A percentile compares a stretch with the other conserved stretches of the same genome.
Conservation (phyloP, 495 filamentous ascomycete genomes). For the Xylaria bambusicola region DNA sequence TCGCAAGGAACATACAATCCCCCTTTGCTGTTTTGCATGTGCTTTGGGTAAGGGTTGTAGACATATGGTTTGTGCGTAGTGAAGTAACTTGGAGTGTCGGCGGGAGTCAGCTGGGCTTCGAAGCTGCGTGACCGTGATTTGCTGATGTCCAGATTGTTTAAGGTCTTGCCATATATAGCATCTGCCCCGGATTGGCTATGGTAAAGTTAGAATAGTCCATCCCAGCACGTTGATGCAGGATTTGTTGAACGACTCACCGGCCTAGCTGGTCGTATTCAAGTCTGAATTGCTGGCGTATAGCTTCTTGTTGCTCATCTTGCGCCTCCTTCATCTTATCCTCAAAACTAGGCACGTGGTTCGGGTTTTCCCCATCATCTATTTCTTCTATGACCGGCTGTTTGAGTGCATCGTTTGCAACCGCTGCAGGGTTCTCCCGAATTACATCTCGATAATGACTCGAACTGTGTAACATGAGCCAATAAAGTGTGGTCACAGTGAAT, state of each 20-base stretch:
- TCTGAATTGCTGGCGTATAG: slow-evolving; percentile 41
- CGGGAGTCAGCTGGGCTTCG: slow-evolving; percentile 28
- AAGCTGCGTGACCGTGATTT: slow-evolving; percentile 28
- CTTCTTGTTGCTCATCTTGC: slow-evolving; percentile 30
- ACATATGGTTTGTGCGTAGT: slow-evolving; percentile 35
- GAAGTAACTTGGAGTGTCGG: slow-evolving; percentile 28
- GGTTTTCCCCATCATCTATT: not conserved
- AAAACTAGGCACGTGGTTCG: slow-evolving; percentile 13
- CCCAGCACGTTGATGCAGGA: not conserved
- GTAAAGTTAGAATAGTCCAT: slow-evolving; percentile 9
- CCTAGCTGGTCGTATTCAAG: slow-evolving; percentile 40
- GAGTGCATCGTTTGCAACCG: not conserved
- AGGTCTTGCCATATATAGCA: slow-evolving; percentile 50
- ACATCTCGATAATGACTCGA: slow-evolving; percentile 12
- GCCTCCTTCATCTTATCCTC: slow-evolving; percentile 31
- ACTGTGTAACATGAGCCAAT: slow-evolving; percentile 33
- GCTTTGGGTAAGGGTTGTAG: slow-evolving; percentile 54
- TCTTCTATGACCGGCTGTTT: not conserved
- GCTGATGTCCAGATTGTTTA: slow-evolving; percentile 40
- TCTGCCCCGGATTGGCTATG: slow-evolving; percentile 35
- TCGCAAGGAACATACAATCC: slow-evolving; percentile 34
- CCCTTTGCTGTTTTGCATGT: slow-evolving; percentile 41
- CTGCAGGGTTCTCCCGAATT: not conserved
- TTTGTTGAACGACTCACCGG: slow-evolving; percentile 33
- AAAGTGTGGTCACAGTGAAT: slow-evolving; percentile 32